Base-by-base conservation (phyloP, 192 early-diverging fungal species). In the Umbelopsis ramanniana region DNA sequence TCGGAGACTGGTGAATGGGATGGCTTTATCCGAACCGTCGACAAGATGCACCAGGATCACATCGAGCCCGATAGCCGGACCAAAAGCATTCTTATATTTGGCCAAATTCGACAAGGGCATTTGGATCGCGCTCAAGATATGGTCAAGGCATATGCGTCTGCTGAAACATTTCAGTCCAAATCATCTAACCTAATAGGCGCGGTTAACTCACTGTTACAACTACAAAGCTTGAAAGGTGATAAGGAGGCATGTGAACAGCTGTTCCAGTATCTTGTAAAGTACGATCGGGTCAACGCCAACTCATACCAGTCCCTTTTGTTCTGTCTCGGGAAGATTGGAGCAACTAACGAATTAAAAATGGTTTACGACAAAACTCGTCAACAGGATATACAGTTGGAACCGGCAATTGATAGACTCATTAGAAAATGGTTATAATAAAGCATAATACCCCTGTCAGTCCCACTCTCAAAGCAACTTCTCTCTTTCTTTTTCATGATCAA, bases 21-120 rank as follows among this genome's bases (percentile, higher is more conserved):
- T 6, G 33, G 35, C 17, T 63, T 63, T 37, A 26, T 35, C 4
- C 57, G 26, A 3, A 17, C 26, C 4, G 1, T 63, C 5, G 57
- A 63, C 35, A 2, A 38, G 6, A 63, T 63, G 57, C 57, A 63
- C 29, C 57, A 63, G 26, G 35, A 37, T 26, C 6, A 63, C 2
- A 17, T 70, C n/a, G 22, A 21, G 8, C 23, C 37, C 10, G 48
- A 52, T 26, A 53, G 19, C 33, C 47, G 48, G 6, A 70, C 69
- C 4, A 70, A 52, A 52, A 53, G 48, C 50, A 70, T 70, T 19
- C 29, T 70, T 14, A 70, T 70, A n/a, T 70, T 70, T 46, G 37
- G 22, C 4, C 69, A 50, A 22, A 52, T 70, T 23, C 37, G 47
- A 21, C 69, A 70, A 15, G 35, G 46, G 6, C 29, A 53, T 23